Evolutionary conservation across 805 yeast genomes (phyloP).

Genomic region (Kazachstania martiniae): DNA sequence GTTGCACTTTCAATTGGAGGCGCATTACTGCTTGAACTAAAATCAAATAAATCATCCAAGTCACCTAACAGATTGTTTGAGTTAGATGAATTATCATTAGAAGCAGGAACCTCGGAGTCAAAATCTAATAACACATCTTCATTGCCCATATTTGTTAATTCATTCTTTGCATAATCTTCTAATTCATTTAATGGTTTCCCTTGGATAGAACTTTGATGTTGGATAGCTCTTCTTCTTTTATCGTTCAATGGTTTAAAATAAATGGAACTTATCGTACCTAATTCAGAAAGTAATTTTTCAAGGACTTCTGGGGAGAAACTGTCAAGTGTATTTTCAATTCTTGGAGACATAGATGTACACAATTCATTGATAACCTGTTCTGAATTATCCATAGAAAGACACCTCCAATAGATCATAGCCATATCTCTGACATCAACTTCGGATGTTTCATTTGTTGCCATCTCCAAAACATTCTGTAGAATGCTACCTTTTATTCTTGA

Average conservation of each 20-base stretch:
- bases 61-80: slow-evolving; percentile 45
- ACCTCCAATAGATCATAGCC: slow-evolving; percentile 73
- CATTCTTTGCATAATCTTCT: slow-evolving; percentile 65
- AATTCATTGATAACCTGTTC: slow-evolving; percentile 17
- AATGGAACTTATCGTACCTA: slow-evolving; percentile 80
- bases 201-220: slow-evolving; percentile 27
- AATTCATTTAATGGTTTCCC: slow-evolving; percentile 65
- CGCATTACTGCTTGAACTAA: slow-evolving; percentile 10
- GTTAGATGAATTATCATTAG: slow-evolving; percentile 20
- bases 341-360: slow-evolving; percentile 43
- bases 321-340: slow-evolving; percentile 62
- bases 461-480: slow-evolving; percentile 49
- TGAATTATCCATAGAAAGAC: slow-evolving; percentile 39
- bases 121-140: slow-evolving; percentile 80
- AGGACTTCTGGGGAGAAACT: slow-evolving; percentile 58
- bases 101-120: slow-evolving; percentile 48
- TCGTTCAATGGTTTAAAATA: slow-evolving; percentile 77
- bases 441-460: slow-evolving; percentile 54
- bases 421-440: slow-evolving; percentile 73
- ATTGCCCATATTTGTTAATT: slow-evolving; percentile 50
- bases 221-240: slow-evolving; percentile 30
- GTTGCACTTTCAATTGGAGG: neutral
- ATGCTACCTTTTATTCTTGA: slow-evolving; percentile 33
- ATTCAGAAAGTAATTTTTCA: slow-evolving; percentile 57
- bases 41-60: slow-evolving; percentile 57